Percentiles rank a stretch among this genome's conserved stretches.
These are phyloP conservation scores for Dunaliella sp. DNA, from an alignment of 139 green algal genomes.

Conservation along the genomic window DNA sequence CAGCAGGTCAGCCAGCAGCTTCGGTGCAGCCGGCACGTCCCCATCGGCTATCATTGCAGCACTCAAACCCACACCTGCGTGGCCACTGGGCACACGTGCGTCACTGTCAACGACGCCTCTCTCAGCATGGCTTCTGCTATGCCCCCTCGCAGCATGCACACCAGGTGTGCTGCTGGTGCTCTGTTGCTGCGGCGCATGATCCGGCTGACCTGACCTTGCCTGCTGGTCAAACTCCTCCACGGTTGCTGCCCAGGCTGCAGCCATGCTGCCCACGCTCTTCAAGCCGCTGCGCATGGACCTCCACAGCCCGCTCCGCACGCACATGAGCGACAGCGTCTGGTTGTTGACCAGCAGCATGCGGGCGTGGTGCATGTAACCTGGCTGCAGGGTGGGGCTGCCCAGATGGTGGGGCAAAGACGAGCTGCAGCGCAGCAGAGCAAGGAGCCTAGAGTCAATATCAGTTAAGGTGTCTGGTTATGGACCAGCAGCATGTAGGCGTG, in stretches of 20 bases:
- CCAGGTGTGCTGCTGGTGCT: neutral
- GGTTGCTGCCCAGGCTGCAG: neutral
- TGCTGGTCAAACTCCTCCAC: neutral
- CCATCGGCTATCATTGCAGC: neutral
- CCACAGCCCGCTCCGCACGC: neutral
- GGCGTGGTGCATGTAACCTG: neutral
- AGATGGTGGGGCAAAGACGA: neutral
- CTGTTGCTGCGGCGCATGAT: no score
- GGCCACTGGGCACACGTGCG: neutral
- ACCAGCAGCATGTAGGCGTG: neutral
- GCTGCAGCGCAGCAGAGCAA: neutral
- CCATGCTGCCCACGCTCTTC: neutral
- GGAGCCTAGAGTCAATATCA: neutral
- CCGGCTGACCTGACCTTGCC: no score
- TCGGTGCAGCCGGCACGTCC: neutral
- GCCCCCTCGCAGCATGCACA: neutral
- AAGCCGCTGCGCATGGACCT: slow-evolving; percentile 1
- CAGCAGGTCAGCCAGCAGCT: neutral
- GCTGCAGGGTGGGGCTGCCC: neutral
- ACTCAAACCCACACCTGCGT: neutral
- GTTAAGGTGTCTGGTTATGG: neutral
- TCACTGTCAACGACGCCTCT: no score
- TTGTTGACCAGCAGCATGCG: slow-evolving; percentile 10
- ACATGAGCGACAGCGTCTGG: neutral
- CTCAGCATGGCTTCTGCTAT: no score